Evolutionary conservation across 179 eudicot species (phyloP).

Genomic region (Heliamphora pulchella): DNA sequence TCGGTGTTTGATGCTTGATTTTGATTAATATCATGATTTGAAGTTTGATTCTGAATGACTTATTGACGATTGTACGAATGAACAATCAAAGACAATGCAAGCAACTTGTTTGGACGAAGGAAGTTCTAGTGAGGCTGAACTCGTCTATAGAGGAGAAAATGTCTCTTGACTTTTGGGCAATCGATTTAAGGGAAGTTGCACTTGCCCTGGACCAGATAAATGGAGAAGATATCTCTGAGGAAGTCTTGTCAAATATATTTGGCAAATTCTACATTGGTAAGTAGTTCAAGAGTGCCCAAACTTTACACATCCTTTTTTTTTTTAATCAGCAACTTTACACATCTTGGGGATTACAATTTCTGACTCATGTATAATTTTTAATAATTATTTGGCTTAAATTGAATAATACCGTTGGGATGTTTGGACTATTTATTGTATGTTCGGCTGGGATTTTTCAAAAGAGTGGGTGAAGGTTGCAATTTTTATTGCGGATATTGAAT

Average conservation of each 20-base stretch:
- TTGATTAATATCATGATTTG: not conserved
- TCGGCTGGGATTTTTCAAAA: too few relatives aligned
- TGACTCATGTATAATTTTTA: not conserved
- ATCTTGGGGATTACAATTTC: not conserved
- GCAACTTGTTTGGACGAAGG: conserved; percentile 86
- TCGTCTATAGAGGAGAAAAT: conserved; percentile 65
- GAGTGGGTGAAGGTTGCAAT: too few relatives aligned
- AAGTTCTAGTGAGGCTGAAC: conserved; percentile 64
- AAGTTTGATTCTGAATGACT: not conserved
- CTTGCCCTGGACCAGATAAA: conserved; percentile 78
- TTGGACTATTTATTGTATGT: too few relatives aligned
- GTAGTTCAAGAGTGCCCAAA: conserved; percentile 17
- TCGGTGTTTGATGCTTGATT: not conserved
- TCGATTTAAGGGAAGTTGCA: conserved; percentile 85
- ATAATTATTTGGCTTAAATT: too few relatives aligned
- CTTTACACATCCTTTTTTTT: not conserved
- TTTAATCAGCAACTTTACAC: not conserved
- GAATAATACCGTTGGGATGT: too few relatives aligned
- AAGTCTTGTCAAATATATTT: conserved; percentile 73
- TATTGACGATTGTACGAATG: not conserved
- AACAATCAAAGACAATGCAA: conserved; percentile 75
- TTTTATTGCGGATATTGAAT: too few relatives aligned
- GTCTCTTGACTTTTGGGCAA: conserved; percentile 89
- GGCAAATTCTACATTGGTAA: conserved; percentile 93
- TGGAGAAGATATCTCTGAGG: conserved; percentile 92